Base-by-base conservation (phyloP, 2,329 filamentous ascomycete species). In the Curvularia hawaiiensis region DNA sequence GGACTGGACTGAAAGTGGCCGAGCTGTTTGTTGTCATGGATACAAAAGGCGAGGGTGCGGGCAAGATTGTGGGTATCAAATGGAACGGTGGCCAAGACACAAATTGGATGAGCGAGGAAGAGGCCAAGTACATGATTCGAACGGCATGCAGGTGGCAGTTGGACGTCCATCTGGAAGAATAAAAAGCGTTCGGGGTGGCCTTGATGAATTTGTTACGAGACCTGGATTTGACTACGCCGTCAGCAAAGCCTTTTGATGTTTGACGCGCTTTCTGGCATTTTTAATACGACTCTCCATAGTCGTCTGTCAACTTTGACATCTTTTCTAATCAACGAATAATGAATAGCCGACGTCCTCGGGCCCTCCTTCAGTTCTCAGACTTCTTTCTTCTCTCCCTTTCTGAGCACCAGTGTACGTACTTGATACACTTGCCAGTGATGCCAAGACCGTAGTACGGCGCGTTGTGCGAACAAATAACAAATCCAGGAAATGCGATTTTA, bases 141-240 rank as follows among this genome's bases (percentile, higher is more conserved):
- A 67, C 61, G 40, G 59, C 56, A 8, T 73, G 70, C 46, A 49
- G 50, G n/a, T 66, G 62, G 56, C 65, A 64, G 28, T 51, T 75
- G 51, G 66, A 61, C 4, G 62, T 74, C 3, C 49, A 66, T 11
- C 52, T 75, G 12, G 63, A 89, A 62, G 90, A 82, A 61, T 90
- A 86, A 24, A 33, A 12, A 20, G 38, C 26, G 18, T 35, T 47
- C 3, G n/a, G 9, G 3, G n/a, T 24, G 24, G 24, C 22, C 16
- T 46, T 28, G 20, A n/a, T 31, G 31, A 31, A 54, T 54, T 31
- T 50, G 43, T 52, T 51, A 39, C 53, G 35, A 38, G 31, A 30
- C 33, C 22, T 39, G 5, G 33, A 24, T 8, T 39, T 39, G 24
- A 33, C 22, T 6, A 35, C 12, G 20, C 20, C 11, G 12, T 38